Evolutionary conservation across 306 rosid species (phyloP), one percentile per base, ranked within the genome.

Genomic region (Argentina anserina): DNA sequence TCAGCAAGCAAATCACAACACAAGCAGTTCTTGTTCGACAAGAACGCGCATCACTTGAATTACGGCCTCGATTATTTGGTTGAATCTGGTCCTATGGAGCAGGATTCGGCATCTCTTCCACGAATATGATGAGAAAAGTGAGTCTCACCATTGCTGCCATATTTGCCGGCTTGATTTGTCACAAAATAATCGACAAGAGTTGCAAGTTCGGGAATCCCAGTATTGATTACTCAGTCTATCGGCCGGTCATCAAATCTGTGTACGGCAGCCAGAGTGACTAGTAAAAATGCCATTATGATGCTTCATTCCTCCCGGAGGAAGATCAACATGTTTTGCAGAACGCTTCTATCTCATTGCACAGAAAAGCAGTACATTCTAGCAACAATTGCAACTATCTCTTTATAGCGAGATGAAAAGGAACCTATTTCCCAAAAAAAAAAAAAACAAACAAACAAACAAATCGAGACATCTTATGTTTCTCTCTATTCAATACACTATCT

Each of bases 401-500:
- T 28, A 58, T 28, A 59, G 4, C 14, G 20, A 8, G 59, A 7
- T 49, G 29, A 25, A 28, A 25, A 58, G 36, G 6, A 58, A 10
- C 12, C 40, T 8, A 55, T 25, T 14, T 14, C 10, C 66, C 5
- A 49, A 1, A 49, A 63, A 72, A 60, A 33, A 70, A 47, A n/a
- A n/a, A n/a, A n/a, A n/a, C n/a, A n/a, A n/a, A n/a, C n/a, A n/a
- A n/a, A n/a, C n/a, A 63, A 67, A 37, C 37, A 46, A 62, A 73
- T 5, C 52, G 67, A 41, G 74, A 56, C 60, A 36, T 50, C 36
- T 36, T 50, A 62, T 78, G 66, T 78, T 56, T 74, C 62, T 80
- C 71, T 67, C 79, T 61, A 79, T 77, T 75, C 83, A 65, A 74
- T 79, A 45, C 69, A 79, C 79, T 83, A 72, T 75, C 45, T 40